Conservation (phyloP, 1,139 yeast genomes). For the Geotrichum siamense region DNA sequence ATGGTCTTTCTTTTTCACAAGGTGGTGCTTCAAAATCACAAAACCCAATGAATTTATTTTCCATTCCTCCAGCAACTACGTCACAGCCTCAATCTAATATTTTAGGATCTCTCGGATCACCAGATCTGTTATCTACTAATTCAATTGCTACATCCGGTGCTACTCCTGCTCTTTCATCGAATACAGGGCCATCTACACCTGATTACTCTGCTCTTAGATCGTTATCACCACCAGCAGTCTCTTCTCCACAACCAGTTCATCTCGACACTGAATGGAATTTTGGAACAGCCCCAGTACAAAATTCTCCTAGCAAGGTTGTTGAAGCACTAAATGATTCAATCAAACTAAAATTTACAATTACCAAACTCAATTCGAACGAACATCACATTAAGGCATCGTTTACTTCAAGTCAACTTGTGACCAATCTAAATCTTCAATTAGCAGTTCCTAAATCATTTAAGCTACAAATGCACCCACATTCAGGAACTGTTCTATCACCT, state of each 20-base stretch:
- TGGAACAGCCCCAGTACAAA: conserved; percentile 31
- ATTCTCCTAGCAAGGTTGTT: conserved; percentile 1
- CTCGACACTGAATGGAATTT: conserved; percentile 9
- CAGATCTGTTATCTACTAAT: conserved; percentile 10
- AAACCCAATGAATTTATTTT: background rate
- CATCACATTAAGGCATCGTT: conserved; percentile 43
- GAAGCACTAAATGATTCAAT: conserved; percentile 6
- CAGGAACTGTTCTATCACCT: conserved; percentile 47
- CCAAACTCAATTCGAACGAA: conserved; percentile 36
- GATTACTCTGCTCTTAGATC: conserved; percentile 15
- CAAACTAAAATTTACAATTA: conserved; percentile 47
- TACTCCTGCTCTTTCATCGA: conserved; percentile 1
- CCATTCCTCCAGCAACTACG: conserved; percentile 3
- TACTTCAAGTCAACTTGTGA: conserved; percentile 36
- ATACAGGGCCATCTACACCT: conserved; percentile 14
- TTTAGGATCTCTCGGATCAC: background rate
- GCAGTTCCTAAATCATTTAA: conserved; percentile 77
- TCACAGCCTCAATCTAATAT: conserved; percentile 8
- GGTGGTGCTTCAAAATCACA: conserved; percentile 5
- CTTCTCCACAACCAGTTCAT: conserved; percentile 8
- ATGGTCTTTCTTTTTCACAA: conserved; percentile 38
- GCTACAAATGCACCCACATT: conserved; percentile 62
- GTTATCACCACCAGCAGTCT: conserved; percentile 12
- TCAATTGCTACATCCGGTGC: conserved; percentile 7
- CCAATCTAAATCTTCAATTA: conserved; percentile 56